These are phyloP conservation scores for Penicillium cinerascens DNA, from an alignment of 495 filamentous ascomycete species.

Conservation along the genomic window DNA sequence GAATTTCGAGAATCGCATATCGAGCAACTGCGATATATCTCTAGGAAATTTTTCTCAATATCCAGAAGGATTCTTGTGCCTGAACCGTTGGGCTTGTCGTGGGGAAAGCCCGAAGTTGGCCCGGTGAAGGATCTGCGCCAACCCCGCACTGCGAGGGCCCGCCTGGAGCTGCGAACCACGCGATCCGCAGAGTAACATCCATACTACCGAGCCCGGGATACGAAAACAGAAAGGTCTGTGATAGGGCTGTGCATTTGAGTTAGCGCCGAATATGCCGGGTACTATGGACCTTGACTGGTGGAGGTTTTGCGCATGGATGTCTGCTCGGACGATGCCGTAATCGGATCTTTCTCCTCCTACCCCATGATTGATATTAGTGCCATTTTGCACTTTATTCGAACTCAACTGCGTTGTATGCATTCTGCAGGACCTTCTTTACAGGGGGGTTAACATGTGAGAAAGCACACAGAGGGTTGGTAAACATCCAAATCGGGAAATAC, in stretches of 20 bases:
- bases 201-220: not conserved
- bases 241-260: not conserved
- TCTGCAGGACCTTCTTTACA: not conserved
- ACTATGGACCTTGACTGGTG: not conserved
- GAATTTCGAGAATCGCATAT: too few species aligned
- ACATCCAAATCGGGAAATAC: not conserved
- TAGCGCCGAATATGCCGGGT: not conserved
- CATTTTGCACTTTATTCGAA: not conserved
- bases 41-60: not conserved
- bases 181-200: not conserved
- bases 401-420: not conserved
- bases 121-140: slow-evolving; percentile 1
- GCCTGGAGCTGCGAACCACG: not conserved
- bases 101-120: too few species aligned
- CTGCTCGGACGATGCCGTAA: not conserved
- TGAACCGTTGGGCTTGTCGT: not conserved
- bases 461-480: not conserved
- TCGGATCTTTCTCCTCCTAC: not conserved
- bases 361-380: not conserved
- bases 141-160: slow-evolving; percentile 5
- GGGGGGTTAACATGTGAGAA: not conserved
- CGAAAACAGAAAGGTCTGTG: not conserved
- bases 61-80: not conserved
- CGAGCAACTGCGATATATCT: not conserved
- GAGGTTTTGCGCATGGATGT: not conserved